Percentiles rank a stretch among this genome's conserved stretches.
phyloP scores from a whole-genome alignment of 345 rosid genomes.

The Erodium maritimum region DNA sequence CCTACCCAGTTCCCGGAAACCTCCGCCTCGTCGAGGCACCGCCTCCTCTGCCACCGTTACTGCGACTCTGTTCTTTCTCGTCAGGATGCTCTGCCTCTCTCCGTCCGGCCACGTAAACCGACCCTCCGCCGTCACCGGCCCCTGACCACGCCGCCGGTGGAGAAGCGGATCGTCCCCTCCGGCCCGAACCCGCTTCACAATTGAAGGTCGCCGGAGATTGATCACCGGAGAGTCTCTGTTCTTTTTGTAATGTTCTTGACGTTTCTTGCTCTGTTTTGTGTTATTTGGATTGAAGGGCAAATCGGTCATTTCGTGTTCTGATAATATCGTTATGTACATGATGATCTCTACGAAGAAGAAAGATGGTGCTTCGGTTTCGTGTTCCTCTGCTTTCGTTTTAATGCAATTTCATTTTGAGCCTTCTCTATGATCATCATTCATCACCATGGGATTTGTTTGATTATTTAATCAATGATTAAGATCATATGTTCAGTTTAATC shows the following conservation, averaged over 20 bases:
- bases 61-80: conserved; percentile 22
- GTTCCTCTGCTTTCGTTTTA: not conserved
- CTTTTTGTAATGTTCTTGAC: not conserved
- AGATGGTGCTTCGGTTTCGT: not conserved
- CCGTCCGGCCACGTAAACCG: conserved; percentile 29
- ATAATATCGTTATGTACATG: not conserved
- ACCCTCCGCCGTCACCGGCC: conserved; percentile 9
- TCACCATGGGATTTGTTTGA: too few relatives aligned
- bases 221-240: conserved; percentile 1
- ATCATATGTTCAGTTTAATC: too few relatives aligned
- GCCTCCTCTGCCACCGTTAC: conserved; percentile 10
- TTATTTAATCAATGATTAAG: too few relatives aligned
- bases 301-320: not conserved
- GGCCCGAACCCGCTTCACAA: conserved; percentile 74
- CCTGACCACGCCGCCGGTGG: conserved; percentile 15
- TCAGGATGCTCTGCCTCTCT: conserved; percentile 18
- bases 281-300: not conserved
- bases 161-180: conserved; percentile 56
- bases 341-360: not conserved
- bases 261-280: not conserved
- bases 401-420: not conserved
- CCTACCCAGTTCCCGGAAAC: not conserved
- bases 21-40: conserved; percentile 13
- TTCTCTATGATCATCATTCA: too few relatives aligned
- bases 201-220: conserved; percentile 11